phyloP scores from a whole-genome alignment of 2,329 filamentous ascomycete genomes.

The Lecanicillium sp. region DNA sequence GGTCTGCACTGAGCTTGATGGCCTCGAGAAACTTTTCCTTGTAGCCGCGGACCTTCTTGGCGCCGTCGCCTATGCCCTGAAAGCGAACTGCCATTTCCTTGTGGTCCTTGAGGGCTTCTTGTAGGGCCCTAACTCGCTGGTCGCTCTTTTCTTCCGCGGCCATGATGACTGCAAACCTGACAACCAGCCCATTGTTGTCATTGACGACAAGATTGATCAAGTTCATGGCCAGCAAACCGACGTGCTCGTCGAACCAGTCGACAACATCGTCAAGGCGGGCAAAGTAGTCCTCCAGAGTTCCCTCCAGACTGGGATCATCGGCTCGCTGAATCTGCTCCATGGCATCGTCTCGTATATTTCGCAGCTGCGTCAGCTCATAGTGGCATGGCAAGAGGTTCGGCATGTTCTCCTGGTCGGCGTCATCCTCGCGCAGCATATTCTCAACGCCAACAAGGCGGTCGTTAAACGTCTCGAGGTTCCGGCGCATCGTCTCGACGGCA shows the following conservation, averaged over 20 bases:
- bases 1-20: conserved; percentile 64
- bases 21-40: conserved; percentile 89
- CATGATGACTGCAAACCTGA: conserved; percentile 84
- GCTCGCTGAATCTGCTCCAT: conserved; percentile 89
- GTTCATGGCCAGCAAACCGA: conserved; percentile 81
- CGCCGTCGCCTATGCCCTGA: conserved; percentile 89
- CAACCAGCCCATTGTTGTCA: conserved; percentile 83
- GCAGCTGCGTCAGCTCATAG: conserved; percentile 82
- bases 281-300: conserved; percentile 86
- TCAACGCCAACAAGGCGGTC: conserved; percentile 69
- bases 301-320: conserved; percentile 64
- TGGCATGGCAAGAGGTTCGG: conserved; percentile 84
- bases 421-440: conserved; percentile 71
- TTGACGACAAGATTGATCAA: conserved; percentile 79
- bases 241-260: conserved; percentile 92
- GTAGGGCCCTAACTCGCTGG: conserved; percentile 78
- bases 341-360: conserved; percentile 91
- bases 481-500: conserved; percentile 87
- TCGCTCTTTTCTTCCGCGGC: conserved; percentile 97
- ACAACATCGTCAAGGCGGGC: conserved; percentile 76
- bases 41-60: conserved; percentile 87
- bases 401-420: conserved; percentile 80
- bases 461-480: conserved; percentile 81
- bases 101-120: conserved; percentile 92
- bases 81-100: conserved; percentile 89